Evolutionary conservation across 345 rosid species (phyloP), one percentile per base, ranked within the genome.

Genomic region (Mallotus nudiflorus): DNA sequence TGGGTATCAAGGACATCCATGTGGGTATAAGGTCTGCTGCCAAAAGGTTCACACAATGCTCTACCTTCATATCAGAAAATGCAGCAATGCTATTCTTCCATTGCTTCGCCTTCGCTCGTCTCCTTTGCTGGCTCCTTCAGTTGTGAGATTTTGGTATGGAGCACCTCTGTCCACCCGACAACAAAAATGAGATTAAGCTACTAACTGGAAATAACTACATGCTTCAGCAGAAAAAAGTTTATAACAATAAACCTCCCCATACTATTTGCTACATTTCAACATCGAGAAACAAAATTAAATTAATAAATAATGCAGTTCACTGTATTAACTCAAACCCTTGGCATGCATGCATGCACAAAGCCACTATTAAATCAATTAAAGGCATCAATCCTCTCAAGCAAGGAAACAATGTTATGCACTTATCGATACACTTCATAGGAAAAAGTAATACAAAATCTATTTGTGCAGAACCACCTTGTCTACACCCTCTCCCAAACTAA

Each of bases 51-150:
- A n/a, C n/a, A n/a, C n/a, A n/a, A n/a, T n/a, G n/a, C n/a, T n/a
- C n/a, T n/a, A n/a, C n/a, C n/a, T n/a, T n/a, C n/a, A n/a, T n/a
- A n/a, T n/a, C n/a, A n/a, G n/a, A n/a, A n/a, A n/a, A n/a, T n/a
- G n/a, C n/a, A n/a, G n/a, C n/a, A n/a, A n/a, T n/a, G n/a, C n/a
- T 69, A 89, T 73, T 89, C 93, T 79, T 90, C 97, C 97, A 91
- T 91, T 1, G 83, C 91, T 66, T 91, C 91, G 28, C 86, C 91
- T 80, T 87, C 89, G 45, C 72, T 77, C 22, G 83, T 78, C 33
- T 60, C 83, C 15, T 82, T 42, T 42, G 46, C 91, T 62, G 71
- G 81, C 73, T 87, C 91, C 84, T 71, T 81, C 73, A 87, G 57
- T 44, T 89, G 84, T 0, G 88, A 89, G 35, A 89, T 86, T 83